Percentiles rank a stretch among this genome's conserved stretches.
Evolutionary conservation across 2,329 filamentous ascomycete species (phyloP).

Genomic region (Fusarium xylarioides): DNA sequence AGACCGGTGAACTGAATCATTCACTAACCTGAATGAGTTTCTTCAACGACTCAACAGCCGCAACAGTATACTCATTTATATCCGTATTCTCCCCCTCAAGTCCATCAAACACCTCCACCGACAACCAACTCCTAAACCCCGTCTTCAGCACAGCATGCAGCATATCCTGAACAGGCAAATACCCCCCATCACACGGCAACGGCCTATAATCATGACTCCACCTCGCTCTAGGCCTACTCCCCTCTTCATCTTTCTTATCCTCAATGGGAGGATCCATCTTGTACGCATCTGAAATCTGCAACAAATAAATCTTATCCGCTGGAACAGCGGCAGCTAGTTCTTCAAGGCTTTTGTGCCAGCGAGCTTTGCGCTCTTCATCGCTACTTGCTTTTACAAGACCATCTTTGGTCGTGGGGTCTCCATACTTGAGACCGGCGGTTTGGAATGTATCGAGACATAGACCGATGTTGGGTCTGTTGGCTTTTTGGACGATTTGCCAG

Average conservation of each 20-base stretch:
- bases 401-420: slow-evolving; percentile 71
- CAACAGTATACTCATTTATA: slow-evolving; percentile 11
- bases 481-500: slow-evolving; percentile 72
- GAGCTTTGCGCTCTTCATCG: slow-evolving; percentile 56
- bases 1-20: accelerated
- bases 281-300: slow-evolving; percentile 82
- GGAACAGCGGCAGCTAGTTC: slow-evolving; percentile 67
- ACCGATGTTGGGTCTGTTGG: slow-evolving; percentile 72
- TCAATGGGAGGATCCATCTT: slow-evolving; percentile 65
- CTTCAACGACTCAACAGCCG: slow-evolving; percentile 17
- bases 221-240: slow-evolving; percentile 66
- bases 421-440: slow-evolving; percentile 76
- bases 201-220: slow-evolving; percentile 80
- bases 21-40: not conserved
- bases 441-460: slow-evolving; percentile 84
- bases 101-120: slow-evolving; percentile 74
- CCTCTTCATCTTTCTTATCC: slow-evolving; percentile 56
- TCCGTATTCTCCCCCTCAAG: slow-evolving; percentile 7
- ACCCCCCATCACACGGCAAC: slow-evolving; percentile 74
- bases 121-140: slow-evolving; percentile 73
- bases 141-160: slow-evolving; percentile 72
- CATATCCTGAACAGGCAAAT: slow-evolving; percentile 73
- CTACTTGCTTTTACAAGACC: slow-evolving; percentile 62
- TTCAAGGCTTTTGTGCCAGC: slow-evolving; percentile 63
- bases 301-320: slow-evolving; percentile 74